A percentile compares a stretch with the other conserved stretches of the same genome.
phyloP scores from a whole-genome alignment of 768 basidiomycete species.

The Mycena alexandri region DNA sequence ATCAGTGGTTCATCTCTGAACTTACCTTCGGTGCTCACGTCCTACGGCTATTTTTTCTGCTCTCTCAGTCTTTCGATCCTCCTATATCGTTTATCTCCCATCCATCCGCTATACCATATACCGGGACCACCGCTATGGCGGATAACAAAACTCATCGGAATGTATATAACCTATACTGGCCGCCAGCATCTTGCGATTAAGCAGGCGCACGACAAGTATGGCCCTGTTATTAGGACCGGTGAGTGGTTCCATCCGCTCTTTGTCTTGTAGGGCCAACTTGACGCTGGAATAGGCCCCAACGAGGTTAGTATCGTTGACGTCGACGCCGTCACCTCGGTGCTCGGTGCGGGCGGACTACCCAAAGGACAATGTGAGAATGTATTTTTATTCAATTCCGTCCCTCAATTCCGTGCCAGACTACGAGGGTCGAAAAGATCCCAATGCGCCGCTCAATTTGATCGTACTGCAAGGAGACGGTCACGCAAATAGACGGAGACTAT shows the following conservation, averaged over 20 bases:
- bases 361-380: conserved; percentile 28
- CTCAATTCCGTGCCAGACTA: conserved; percentile 7
- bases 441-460: conserved; percentile 9
- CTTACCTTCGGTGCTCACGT: background rate
- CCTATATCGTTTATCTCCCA: conserved; percentile 63
- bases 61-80: conserved; percentile 48
- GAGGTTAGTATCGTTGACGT: conserved; percentile 26
- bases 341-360: conserved; percentile 27
- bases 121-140: conserved; percentile 61
- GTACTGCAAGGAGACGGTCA: conserved; percentile 44
- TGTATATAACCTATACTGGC: conserved; percentile 51
- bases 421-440: conserved; percentile 22
- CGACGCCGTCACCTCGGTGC: conserved; percentile 24
- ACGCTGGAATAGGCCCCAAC: conserved; percentile 24
- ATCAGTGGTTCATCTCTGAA: no score
- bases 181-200: conserved; percentile 59
- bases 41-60: conserved; percentile 41
- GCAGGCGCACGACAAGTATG: conserved; percentile 64
- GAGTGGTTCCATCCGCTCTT: conserved; percentile 30
- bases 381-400: background rate
- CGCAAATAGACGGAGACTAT: conserved; percentile 56
- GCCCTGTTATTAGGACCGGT: conserved; percentile 70
- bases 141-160: conserved; percentile 53
- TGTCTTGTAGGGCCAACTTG: background rate
- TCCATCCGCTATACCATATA: conserved; percentile 63